Conservation (phyloP, 176 grass and related monocot species). For the Raddia distichophylla region DNA sequence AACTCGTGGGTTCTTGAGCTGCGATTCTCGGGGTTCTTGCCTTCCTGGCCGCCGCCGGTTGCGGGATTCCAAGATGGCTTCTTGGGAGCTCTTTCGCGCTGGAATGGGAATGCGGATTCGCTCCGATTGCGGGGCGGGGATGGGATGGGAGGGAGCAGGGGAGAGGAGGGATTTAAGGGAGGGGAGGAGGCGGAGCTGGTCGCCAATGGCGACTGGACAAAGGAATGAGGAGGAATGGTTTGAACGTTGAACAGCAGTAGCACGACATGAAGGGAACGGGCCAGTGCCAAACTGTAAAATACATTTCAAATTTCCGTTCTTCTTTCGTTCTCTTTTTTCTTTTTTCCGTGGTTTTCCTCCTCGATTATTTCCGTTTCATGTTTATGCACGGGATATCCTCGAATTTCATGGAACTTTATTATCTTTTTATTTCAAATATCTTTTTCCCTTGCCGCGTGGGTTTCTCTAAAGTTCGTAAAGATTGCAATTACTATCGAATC, state of each 20-base stretch:
- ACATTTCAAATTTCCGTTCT: no score
- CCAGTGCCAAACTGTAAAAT: conserved; percentile 32
- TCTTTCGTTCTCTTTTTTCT: not conserved
- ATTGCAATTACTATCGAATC: no score
- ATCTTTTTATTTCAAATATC: no score
- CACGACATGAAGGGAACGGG: not conserved
- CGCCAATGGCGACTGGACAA: conserved; percentile 53
- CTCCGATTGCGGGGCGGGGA: not conserved
- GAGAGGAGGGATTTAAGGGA: conserved; percentile 53
- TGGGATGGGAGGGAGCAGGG: conserved; percentile 12
- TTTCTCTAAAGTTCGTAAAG: no score
- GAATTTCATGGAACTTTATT: not conserved
- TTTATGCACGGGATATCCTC: not conserved
- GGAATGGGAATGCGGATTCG: not conserved
- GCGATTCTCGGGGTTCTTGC: not conserved
- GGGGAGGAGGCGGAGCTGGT: conserved; percentile 34
- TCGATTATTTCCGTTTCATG: not conserved
- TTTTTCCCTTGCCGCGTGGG: no score
- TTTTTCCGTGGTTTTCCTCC: not conserved
- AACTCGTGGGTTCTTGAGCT: not conserved
- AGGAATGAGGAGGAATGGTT: conserved; percentile 28
- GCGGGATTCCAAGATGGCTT: conserved; percentile 36
- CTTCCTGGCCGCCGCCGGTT: not conserved
- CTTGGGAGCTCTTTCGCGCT: conserved; percentile 22
- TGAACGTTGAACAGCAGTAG: conserved; percentile 56